Evolutionary conservation across 768 basidiomycete species (phyloP).

Genomic region (Punctularia strigosozonata): DNA sequence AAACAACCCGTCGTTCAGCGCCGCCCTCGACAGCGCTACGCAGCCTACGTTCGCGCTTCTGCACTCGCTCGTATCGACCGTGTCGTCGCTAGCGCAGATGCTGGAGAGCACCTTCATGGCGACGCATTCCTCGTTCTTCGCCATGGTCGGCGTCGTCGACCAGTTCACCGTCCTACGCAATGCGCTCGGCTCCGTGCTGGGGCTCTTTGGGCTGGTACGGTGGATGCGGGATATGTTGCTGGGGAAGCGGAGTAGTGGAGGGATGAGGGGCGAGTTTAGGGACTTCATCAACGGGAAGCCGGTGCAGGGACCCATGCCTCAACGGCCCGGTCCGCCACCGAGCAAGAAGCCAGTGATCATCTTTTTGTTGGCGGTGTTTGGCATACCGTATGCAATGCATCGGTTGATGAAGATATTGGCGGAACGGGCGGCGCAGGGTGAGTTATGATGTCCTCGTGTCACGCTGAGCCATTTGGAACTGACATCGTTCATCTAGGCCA

Average conservation of each 20-base stretch:
- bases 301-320: conserved; percentile 40
- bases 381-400: conserved; percentile 89
- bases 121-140: conserved; percentile 89
- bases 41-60: conserved; percentile 88
- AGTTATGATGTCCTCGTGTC: no score
- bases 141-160: conserved; percentile 93
- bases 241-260: conserved; percentile 28
- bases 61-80: conserved; percentile 92
- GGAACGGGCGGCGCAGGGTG: conserved; percentile 42
- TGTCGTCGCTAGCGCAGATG: conserved; percentile 92
- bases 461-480: no score
- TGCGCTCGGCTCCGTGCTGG: conserved; percentile 87
- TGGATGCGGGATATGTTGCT: conserved; percentile 67
- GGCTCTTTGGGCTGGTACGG: conserved; percentile 78
- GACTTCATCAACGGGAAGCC: conserved; percentile 63
- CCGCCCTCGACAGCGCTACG: conserved; percentile 82
- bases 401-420: conserved; percentile 73
- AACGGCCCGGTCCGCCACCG: conserved; percentile 29
- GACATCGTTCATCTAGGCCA: no score
- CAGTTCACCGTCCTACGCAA: conserved; percentile 88
- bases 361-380: conserved; percentile 89
- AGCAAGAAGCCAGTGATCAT: conserved; percentile 85
- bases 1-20: conserved; percentile 58
- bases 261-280: conserved; percentile 56
- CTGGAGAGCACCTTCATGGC: conserved; percentile 97